phyloP scores from a whole-genome alignment of 495 filamentous ascomycete species.

The Hypoxylon rickii region DNA sequence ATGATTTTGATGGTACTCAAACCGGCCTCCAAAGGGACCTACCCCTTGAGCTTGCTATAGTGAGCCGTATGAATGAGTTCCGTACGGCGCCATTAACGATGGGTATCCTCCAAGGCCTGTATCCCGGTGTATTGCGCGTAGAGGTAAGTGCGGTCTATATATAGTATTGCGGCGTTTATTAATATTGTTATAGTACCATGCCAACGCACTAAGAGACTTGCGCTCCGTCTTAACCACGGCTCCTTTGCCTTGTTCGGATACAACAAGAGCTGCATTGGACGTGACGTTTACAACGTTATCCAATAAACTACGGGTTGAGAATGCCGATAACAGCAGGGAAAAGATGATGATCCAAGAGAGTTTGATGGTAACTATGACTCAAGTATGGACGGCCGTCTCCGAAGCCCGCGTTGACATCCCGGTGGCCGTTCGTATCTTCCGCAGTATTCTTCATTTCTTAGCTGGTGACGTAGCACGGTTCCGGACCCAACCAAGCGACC shows the following conservation, averaged over 20 bases:
- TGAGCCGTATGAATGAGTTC: slow-evolving; percentile 24
- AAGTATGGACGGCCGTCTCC: neutral
- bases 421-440: slow-evolving; percentile 13
- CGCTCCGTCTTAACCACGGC: slow-evolving; percentile 5
- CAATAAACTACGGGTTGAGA: slow-evolving; percentile 31
- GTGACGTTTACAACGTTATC: slow-evolving; percentile 27
- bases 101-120: slow-evolving; percentile 50
- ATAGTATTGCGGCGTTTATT: neutral
- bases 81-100: slow-evolving; percentile 41
- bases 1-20: neutral
- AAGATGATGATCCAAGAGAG: slow-evolving; percentile 8
- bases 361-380: slow-evolving; percentile 4
- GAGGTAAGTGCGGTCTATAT: slow-evolving; percentile 37
- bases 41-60: neutral
- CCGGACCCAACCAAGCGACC: slow-evolving; percentile 2
- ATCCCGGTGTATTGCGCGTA: slow-evolving; percentile 42
- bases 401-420: neutral
- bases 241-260: slow-evolving; percentile 6
- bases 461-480: slow-evolving; percentile 36
- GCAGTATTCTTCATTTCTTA: slow-evolving; percentile 35
- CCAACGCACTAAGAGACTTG: slow-evolving; percentile 16
- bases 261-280: slow-evolving; percentile 29
- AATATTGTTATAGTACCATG: slow-evolving; percentile 20
- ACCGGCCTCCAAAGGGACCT: neutral
- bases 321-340: neutral